Evolutionary conservation across 164 flowering plant genomes (phyloP), one percentile per base, ranked within the genome.

Genomic region (Vitis rupestris): DNA sequence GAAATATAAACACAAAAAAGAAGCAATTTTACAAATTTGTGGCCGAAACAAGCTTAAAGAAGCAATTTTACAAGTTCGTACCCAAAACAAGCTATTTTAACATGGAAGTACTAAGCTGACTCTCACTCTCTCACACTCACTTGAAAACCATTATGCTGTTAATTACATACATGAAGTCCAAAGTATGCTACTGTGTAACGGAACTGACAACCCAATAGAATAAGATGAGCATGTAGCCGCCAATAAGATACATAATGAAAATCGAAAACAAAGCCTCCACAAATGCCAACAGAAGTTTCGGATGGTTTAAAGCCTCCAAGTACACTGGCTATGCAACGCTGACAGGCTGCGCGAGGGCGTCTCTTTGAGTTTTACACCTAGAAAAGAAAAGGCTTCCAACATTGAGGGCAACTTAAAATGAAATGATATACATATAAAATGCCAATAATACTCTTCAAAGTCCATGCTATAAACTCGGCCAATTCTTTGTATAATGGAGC

Each of bases 311-410:
- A 48, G 49, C 69, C 59, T 17, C 23, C 23, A 52, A 37, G 31
- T 30, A 13, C 30, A 50, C 7, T 49, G 9, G 59, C 80, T 82
- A 84, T 44, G 78, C 66, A 49, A 78, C 89, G 62, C 75, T 81
- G 58, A 82, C 86, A 3, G 89, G 82, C 72, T 82, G 85, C 66
- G 72, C 53, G n/a, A 69, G 62, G 11, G 71, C 69, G 48, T 84
- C 85, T 79, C 84, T 83, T 77, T 83, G 75, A 66, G 81, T 82
- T 71, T 88, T 88, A 70, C 95, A 90, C 87, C 95, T 90, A 88
- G 19, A 71, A 60, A 74, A 47, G 31, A 10, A 9, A 69, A 55
- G 29, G 8, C 8, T 13, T 64, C 67, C 59, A 52, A 30, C 59
- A 49, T 49, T 53, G 37, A 66, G 29, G 50, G 17, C 50, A 49